Evolutionary conservation across 257 asterid species (phyloP).

Genomic region (Petunia secreta): DNA sequence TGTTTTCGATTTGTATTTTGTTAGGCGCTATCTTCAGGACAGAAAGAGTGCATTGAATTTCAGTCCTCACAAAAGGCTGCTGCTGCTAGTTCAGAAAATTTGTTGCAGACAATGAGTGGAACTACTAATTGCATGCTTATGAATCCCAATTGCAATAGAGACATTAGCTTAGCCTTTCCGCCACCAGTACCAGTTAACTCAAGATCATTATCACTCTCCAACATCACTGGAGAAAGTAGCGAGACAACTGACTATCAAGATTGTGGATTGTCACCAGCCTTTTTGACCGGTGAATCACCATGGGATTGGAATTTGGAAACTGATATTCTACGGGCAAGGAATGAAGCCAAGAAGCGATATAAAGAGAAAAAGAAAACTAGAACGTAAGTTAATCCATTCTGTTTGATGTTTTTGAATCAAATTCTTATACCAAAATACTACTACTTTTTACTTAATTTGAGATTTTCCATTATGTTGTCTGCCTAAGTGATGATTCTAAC

Average conservation of each 20-base stretch:
- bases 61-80: conserved; percentile 39
- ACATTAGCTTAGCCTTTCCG: conserved; percentile 44
- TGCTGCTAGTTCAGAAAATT: conserved; percentile 21
- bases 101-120: conserved; percentile 40
- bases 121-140: conserved; percentile 34
- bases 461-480: too few species aligned
- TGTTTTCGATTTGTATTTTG: not conserved
- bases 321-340: conserved; percentile 63
- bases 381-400: conserved; percentile 33
- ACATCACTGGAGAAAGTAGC: conserved; percentile 59
- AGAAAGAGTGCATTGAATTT: conserved; percentile 52
- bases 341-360: conserved; percentile 84
- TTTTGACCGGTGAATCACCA: conserved; percentile 52
- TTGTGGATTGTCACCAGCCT: conserved; percentile 56
- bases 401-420: not conserved
- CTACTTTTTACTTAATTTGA: not conserved
- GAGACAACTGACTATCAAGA: conserved; percentile 61
- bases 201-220: conserved; percentile 47
- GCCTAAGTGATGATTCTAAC: not conserved
- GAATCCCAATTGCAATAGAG: conserved; percentile 42
- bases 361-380: conserved; percentile 79
- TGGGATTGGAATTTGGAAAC: conserved; percentile 60
- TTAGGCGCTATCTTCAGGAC: conserved; percentile 56
- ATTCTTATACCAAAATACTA: too few species aligned
- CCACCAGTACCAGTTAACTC: conserved; percentile 50